Base-by-base conservation (phyloP, 2,329 filamentous ascomycete genomes). In the Aaosphaeria pasadenensis region DNA sequence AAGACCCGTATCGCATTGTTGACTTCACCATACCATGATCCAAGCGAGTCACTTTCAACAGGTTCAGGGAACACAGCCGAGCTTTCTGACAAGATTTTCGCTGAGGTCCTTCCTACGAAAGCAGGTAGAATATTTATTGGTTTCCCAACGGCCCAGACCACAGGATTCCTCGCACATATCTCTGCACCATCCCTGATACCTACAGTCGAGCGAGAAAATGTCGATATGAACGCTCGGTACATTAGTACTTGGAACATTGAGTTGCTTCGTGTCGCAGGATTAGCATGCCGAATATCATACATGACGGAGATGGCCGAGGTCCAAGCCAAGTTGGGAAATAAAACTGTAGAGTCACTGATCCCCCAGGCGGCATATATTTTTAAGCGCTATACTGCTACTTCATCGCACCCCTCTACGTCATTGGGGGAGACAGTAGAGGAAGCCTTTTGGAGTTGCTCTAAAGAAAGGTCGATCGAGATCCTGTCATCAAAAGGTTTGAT, bases 61-160 rank as follows among this genome's bases (percentile, higher is more conserved):
- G 58, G 71, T 11, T 81, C 79, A 2, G 76, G 74, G 11, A 70
- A 68, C 7, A 74, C 72, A 6, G 71, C 76, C 7, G 74, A 80
- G 6, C 83, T 85, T 51, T 79, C 82, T 3, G 79, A 81, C 1
- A 89, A 96, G 63, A 85, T 99, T 6, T 96, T 99, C 68, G 83
- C 88, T 1, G 94, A 91, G 1, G 91, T 99, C 1, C 73, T 97
- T 5, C 94, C 94, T 2, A 90, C 83, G 48, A 95, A 91, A 68
- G 88, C 89, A 58, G 94, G 94, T 5, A 86, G 89, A 45, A 88
- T 99, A 46, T 99, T 97, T 63, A 99, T 99, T 62, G 94, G 94
- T 0, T 99, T 99, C 64, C 92, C 94, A 3, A 99, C 94, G 1
- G 91, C 92, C 58, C 94, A 99, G 73, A 99, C 94, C 0, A 99